Evolutionary conservation across 371 early-diverging fungal genomes (phyloP), one percentile per base, ranked within the genome.

Genomic region (Funneliformis caledonium): DNA sequence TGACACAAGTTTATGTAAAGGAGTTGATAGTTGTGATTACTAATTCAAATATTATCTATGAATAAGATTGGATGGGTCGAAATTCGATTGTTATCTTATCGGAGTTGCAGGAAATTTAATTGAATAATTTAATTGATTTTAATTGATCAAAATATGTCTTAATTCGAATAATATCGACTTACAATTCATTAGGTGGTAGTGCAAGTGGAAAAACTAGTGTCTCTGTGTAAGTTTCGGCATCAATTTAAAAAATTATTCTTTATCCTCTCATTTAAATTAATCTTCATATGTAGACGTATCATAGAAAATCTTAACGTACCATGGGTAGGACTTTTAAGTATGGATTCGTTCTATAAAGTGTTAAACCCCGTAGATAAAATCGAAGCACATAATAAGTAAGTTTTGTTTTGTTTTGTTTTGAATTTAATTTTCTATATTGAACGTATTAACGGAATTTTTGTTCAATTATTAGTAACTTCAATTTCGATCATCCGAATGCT

Each of bases 311-410:
- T 95, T 76, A 92, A 93, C 81, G 94, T 93, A 0, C 94, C 94
- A 19, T 94, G 95, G 95, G 96, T 96, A 3, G 93, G 95, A 4
- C 89, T 97, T 50, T 76, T 97, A 45, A 95, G 94, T 59, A 97
- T 97, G 97, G 98, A 97, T 86, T 95, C 96, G 5, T 98, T 96
- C 84, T 98, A 98, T 88, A 96, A 94, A 81, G 86, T 89, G 14
- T 86, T 98, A 81, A 91, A 88, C 12, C 91, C 91, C 8, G 96
- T 96, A 80, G 90, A 96, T 82, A 89, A 88, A 74, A 87, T 84
- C 74, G 84, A 86, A 83, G 94, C 94, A 5, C 87, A 90, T 70
- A 86, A 88, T 69, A 95, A 92, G 93, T 93, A 91, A 33, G 83
- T 37, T 76, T 43, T 9, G 31, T 82, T 26, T 43, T 9, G 31